Percentiles rank a stretch among this genome's conserved stretches.
phyloP scores from a whole-genome alignment of 2,329 filamentous ascomycete genomes.

The Grosmannia clavigera region DNA sequence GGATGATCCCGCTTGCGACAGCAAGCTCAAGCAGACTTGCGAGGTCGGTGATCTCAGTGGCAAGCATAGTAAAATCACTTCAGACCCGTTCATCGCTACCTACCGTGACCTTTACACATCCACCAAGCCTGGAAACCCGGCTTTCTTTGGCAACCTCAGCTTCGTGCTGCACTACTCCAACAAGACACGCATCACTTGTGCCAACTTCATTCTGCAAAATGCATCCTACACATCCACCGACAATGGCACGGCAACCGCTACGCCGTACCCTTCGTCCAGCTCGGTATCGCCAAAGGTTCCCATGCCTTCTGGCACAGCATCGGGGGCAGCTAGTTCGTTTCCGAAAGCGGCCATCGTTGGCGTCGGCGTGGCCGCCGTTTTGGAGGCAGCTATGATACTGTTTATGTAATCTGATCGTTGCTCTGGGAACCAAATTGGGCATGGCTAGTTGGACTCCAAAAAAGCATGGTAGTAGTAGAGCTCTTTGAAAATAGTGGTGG shows the following conservation, averaged over 20 bases:
- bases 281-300: background rate
- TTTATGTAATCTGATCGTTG: background rate
- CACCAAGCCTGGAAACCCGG: slow-evolving; percentile 32
- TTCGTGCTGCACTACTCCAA: slow-evolving; percentile 53
- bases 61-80: slow-evolving; percentile 53
- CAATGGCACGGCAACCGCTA: background rate
- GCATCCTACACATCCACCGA: slow-evolving; percentile 3
- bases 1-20: slow-evolving; percentile 49
- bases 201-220: slow-evolving; percentile 37
- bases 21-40: slow-evolving; percentile 46
- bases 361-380: background rate
- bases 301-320: background rate
- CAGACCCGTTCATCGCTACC: slow-evolving; percentile 32
- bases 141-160: slow-evolving; percentile 54
- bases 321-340: background rate
- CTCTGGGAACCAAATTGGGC: background rate
- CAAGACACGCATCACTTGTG: slow-evolving; percentile 51
- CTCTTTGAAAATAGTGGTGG: no score
- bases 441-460: no score
- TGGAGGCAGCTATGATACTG: background rate
- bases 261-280: background rate
- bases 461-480: no score
- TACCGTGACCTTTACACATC: slow-evolving; percentile 49
- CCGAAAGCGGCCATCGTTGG: background rate
- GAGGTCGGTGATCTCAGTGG: slow-evolving; percentile 67